Evolutionary conservation across 768 basidiomycete genomes (phyloP).

Genomic region (Coprinellus aureogranulatus): DNA sequence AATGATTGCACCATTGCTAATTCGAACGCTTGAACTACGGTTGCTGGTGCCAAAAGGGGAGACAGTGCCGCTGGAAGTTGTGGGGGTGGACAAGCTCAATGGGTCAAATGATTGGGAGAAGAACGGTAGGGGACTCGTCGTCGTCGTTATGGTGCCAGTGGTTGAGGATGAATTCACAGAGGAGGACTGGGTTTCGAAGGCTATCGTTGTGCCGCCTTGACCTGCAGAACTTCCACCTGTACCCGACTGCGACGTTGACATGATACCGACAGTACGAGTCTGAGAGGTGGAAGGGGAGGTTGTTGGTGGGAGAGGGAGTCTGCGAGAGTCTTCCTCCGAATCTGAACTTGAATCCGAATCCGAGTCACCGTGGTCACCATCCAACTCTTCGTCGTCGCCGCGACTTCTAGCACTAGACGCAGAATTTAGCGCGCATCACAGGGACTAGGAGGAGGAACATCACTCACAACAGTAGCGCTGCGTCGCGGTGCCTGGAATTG

Average conservation of each 20-base stretch:
- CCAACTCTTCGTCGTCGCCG: constrained; percentile 1
- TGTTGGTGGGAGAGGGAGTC: constrained; percentile 2
- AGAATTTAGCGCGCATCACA: background rate
- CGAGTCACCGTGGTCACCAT: constrained; percentile 12
- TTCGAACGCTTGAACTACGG: background rate
- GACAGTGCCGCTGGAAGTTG: constrained; percentile 1
- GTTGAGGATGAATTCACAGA: too few relatives aligned
- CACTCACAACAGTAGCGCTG: background rate
- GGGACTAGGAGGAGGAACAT: background rate
- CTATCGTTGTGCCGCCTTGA: background rate
- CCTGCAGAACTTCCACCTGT: background rate
- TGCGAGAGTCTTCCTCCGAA: constrained; percentile 3
- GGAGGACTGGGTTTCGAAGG: background rate
- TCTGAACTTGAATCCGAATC: constrained; percentile 10
- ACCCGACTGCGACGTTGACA: background rate
- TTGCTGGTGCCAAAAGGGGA: background rate
- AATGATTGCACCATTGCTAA: constrained; percentile 14
- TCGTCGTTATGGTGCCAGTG: background rate
- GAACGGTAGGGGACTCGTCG: background rate
- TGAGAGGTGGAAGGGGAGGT: background rate
- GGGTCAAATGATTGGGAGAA: background rate
- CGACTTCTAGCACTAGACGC: background rate
- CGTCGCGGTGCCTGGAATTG: background rate
- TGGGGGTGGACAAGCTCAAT: background rate
- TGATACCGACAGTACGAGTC: constrained; percentile 1